Conservation (phyloP, 495 filamentous ascomycete genomes). For the Lasiosphaeria ovina region DNA sequence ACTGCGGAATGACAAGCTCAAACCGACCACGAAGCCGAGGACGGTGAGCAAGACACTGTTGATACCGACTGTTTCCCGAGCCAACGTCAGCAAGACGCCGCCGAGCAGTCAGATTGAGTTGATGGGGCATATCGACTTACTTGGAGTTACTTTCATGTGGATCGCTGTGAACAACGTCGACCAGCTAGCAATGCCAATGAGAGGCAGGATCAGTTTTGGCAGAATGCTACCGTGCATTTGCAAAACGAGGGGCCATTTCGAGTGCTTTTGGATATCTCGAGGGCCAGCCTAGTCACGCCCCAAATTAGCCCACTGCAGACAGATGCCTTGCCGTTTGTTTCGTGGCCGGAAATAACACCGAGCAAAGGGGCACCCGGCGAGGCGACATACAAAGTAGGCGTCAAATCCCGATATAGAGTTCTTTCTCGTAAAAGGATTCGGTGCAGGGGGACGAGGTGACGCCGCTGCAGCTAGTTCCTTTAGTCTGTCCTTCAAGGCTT, state of each 20-base stretch:
- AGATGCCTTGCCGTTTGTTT: not conserved
- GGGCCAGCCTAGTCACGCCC: conserved; percentile 50
- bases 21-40: conserved; percentile 84
- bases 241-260: conserved; percentile 77
- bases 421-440: conserved; percentile 47
- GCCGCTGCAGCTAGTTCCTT: conserved; percentile 23
- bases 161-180: conserved; percentile 66
- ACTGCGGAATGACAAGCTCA: conserved; percentile 78
- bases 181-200: conserved; percentile 67
- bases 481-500: conserved; percentile 2
- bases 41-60: conserved; percentile 74
- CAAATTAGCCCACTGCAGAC: not conserved
- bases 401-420: conserved; percentile 47
- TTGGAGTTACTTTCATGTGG: conserved; percentile 33
- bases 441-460: conserved; percentile 35
- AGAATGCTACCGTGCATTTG: conserved; percentile 79
- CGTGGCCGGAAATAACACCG: not conserved
- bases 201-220: conserved; percentile 75
- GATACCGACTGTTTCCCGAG: conserved; percentile 49
- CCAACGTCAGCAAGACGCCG: not conserved
- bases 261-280: conserved; percentile 69
- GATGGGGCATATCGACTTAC: not conserved
- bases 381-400: conserved; percentile 52
- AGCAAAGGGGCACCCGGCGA: not conserved
- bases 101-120: conserved; percentile 26